Base-by-base conservation (phyloP, 805 yeast species). In the Lipomyces yamanashiensis region DNA sequence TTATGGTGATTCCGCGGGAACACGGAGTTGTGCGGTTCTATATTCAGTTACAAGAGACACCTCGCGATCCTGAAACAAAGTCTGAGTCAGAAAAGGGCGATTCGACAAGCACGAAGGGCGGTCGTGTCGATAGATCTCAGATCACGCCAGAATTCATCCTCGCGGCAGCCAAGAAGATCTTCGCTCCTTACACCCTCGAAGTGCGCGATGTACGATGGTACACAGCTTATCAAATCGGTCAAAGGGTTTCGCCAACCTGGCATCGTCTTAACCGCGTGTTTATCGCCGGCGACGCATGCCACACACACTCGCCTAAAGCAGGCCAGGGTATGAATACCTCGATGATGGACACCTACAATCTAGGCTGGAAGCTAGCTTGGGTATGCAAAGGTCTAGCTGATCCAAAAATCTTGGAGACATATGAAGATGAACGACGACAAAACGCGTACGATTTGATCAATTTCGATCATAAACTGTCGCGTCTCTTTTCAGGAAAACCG, bases 321-420 rank as follows among this genome's bases (percentile, higher is more conserved):
- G 78, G 75, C 13, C 78, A 75, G 58, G 78, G 78, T 33, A 73
- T 74, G 77, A 75, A 75, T 51, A 76, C 73, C 34, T 70, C 74
- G 7, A 66, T 72, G 67, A 62, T 62, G 69, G 77, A 74, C 62
- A 74, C 75, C 19, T 74, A 54, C 59, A 74, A 74, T 55, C 67
- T 74, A 33, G 77, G 74, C 13, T 76, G 77, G 77, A 76, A 76
- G 62, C 55, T 76, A 21, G 77, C 77, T 3, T 64, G 66, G 55
- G 76, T 76, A 17, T 61, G 71, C 58, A 74, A 74, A 48, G 77
- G 77, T 3, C 62, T 73, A 44, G 68, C 75, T n/a, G 51, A 56
- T 19, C 58, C 64, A 10, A 67, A 67, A 13, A 67, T 76, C n/a
- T 67, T 76, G 64, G 45, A 49, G n/a, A 74, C 78, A 10, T 76